A percentile compares a stretch with the other conserved stretches of the same genome.
Conservation (phyloP, 306 rosid species). For the Fagus sylvatica region DNA sequence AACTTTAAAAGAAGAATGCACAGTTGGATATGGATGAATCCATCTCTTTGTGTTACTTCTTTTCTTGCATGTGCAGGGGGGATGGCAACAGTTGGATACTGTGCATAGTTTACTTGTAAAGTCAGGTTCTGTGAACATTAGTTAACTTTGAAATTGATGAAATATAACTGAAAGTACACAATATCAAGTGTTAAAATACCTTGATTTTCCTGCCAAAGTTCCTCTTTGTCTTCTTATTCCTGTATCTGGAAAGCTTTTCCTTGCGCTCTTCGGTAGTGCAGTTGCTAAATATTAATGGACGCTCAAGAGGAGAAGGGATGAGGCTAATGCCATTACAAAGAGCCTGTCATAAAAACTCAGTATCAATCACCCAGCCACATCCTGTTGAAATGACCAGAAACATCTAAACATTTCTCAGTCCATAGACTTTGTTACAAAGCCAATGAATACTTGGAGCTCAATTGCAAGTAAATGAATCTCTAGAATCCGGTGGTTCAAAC, state of each 20-base stretch:
- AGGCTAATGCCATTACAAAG: constrained; percentile 60
- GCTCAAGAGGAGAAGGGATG: constrained; percentile 62
- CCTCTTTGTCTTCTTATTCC: constrained; percentile 89
- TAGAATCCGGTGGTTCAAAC: constrained; percentile 13
- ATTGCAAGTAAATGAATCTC: constrained; percentile 19
- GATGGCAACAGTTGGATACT: too few relatives aligned
- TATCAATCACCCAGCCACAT: constrained; percentile 44
- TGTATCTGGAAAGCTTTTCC: constrained; percentile 91
- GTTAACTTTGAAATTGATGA: background rate
- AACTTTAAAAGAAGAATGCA: too few relatives aligned
- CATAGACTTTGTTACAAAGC: constrained; percentile 20
- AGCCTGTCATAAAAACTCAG: constrained; percentile 72
- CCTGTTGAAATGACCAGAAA: constrained; percentile 44
- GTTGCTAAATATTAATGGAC: constrained; percentile 54
- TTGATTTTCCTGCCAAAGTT: constrained; percentile 97
- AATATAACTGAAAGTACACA: too few relatives aligned
- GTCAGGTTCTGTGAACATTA: too few relatives aligned
- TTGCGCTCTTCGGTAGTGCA: constrained; percentile 76
- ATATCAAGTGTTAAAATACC: constrained; percentile 41
- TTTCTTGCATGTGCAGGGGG: too few relatives aligned
- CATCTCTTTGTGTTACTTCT: too few relatives aligned
- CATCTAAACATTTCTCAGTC: constrained; percentile 38
- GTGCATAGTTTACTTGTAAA: too few relatives aligned
- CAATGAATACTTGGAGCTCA: constrained; percentile 15
- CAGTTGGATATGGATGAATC: too few relatives aligned